Percentiles rank a stretch among this genome's conserved stretches.
Evolutionary conservation across 805 yeast species (phyloP).

Genomic region (Candida schatavii): DNA sequence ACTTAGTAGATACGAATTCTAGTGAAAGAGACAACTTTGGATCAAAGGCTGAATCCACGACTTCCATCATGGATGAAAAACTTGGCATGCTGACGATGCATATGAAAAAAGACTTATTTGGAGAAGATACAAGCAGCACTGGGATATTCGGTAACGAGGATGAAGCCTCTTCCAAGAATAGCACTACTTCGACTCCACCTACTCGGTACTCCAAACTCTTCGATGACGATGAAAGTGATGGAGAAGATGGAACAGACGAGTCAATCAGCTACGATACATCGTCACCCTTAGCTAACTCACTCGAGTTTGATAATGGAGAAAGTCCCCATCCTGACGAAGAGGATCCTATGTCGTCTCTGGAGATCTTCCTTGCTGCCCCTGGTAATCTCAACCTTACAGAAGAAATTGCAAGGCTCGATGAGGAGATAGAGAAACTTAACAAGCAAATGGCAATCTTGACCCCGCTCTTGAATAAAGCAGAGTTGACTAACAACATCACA

Average conservation of each 20-base stretch:
- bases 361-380: conserved; percentile 58
- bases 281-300: conserved; percentile 13
- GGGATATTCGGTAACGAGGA: conserved; percentile 23
- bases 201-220: conserved; percentile 30
- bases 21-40: background rate
- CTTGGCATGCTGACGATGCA: conserved; percentile 2
- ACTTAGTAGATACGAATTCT: background rate
- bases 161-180: too few species aligned
- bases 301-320: conserved; percentile 8
- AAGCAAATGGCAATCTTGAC: conserved; percentile 64
- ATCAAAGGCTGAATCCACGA: background rate
- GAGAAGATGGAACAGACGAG: conserved; percentile 4
- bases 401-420: conserved; percentile 57
- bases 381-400: conserved; percentile 65
- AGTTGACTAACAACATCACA: conserved; percentile 69
- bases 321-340: conserved; percentile 7
- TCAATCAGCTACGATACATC: conserved; percentile 20
- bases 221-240: conserved; percentile 33
- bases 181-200: too few species aligned
- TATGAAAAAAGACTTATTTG: conserved; percentile 18
- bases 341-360: conserved; percentile 14
- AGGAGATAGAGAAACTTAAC: conserved; percentile 55
- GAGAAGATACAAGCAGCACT: too few species aligned
- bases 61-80: background rate
- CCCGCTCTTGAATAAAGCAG: conserved; percentile 76